These are phyloP conservation scores for Gaeumannomyces sp. DNA, from an alignment of 2,329 filamentous ascomycete genomes.

Conservation along the genomic window DNA sequence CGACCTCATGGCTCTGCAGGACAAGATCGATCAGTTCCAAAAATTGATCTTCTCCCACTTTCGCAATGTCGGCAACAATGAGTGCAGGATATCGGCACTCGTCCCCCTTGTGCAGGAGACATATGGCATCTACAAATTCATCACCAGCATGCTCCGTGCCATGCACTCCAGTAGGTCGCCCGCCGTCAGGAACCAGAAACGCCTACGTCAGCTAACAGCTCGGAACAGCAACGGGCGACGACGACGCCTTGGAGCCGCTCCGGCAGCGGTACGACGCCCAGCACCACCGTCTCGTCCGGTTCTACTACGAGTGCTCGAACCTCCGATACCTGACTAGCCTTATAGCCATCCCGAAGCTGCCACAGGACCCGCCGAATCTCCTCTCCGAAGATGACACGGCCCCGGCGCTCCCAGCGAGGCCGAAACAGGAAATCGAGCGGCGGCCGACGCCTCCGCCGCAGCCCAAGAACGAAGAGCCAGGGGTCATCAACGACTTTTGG, in stretches of 20 bases:
- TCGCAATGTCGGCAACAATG: slow-evolving; percentile 83
- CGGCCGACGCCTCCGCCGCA: slow-evolving; percentile 63
- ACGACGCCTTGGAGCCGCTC: slow-evolving; percentile 84
- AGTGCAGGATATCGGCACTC: slow-evolving; percentile 89
- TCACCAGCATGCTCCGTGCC: slow-evolving; percentile 96
- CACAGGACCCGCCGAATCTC: slow-evolving; percentile 87
- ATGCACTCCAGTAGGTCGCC: slow-evolving; percentile 92
- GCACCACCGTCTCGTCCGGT: slow-evolving; percentile 92
- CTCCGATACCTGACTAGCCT: slow-evolving; percentile 92
- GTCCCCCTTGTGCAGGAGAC: slow-evolving; percentile 94
- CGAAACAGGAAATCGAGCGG: slow-evolving; percentile 65
- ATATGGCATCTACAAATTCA: slow-evolving; percentile 99
- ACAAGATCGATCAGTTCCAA: slow-evolving; percentile 97
- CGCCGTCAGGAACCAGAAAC: too few species aligned
- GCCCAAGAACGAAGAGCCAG: slow-evolving; percentile 71
- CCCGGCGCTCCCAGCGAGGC: slow-evolving; percentile 76
- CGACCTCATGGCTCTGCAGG: slow-evolving; percentile 92
- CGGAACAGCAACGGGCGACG: slow-evolving; percentile 76
- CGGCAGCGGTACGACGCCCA: slow-evolving; percentile 88
- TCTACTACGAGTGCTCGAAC: slow-evolving; percentile 99
- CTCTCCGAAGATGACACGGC: slow-evolving; percentile 78
- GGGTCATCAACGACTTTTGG: slow-evolving; percentile 97
- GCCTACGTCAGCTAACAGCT: slow-evolving; percentile 5
- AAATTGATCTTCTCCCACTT: slow-evolving; percentile 98
- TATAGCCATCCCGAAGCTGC: slow-evolving; percentile 92